Evolutionary conservation across 1,139 yeast genomes (phyloP), one percentile per base, ranked within the genome.

Genomic region (Nakaseomyces bracarensis): DNA sequence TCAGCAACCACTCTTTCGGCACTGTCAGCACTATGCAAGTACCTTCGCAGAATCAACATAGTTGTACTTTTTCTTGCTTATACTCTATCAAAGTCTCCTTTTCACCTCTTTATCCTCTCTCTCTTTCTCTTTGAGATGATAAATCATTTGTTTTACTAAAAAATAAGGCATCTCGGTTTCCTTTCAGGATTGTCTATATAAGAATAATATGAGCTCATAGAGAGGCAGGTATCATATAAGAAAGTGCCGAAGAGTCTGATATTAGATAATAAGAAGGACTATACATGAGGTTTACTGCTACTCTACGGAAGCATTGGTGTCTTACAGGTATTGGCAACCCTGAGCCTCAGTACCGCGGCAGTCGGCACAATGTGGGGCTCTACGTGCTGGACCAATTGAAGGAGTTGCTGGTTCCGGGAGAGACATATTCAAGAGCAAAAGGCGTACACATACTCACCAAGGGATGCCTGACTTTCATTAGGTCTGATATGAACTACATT

Each of bases 251-350:
- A 22, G 25, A 22, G 25, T 10, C n/a, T n/a, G n/a, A n/a, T n/a
- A n/a, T n/a, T n/a, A n/a, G n/a, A n/a, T n/a, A n/a, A n/a, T n/a
- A n/a, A n/a, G n/a, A n/a, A n/a, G n/a, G n/a, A n/a, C n/a, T n/a
- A n/a, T n/a, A n/a, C n/a, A 27, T 27, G 34, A 30, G 13, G 11
- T 22, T 5, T 4, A 18, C 34, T 4, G 7, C 14, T 5, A 3
- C 18, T 11, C 34, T 18, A 4, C 21, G 34, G n/a, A 55, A 60
- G 51, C 36, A 21, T 11, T 21, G 15, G 26, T 33, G 36, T 15
- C 53, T 78, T 8, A 75, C 79, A 4, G 82, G 91, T 0, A 66
- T 86, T 3, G 95, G 95, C 0, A 86, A 86, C 55, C 95, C 95
- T 0, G 86, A 79, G 42, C 71, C 77, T 0, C 62, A 67, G 38